Base-by-base conservation (phyloP, 2,329 filamentous ascomycete species). In the Ascochyta rabiei region DNA sequence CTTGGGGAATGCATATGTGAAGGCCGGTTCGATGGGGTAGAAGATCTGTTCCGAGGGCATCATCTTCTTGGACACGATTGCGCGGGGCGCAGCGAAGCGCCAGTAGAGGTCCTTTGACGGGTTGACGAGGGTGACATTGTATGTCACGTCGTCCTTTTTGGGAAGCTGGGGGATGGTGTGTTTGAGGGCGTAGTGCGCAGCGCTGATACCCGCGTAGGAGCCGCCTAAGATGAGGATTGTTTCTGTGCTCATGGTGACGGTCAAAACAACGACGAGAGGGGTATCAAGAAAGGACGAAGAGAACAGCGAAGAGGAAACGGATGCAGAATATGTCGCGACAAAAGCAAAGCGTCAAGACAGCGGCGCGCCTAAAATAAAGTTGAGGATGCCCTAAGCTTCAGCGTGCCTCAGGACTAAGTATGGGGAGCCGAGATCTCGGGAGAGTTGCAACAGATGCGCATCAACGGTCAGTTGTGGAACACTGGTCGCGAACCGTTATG, bases 91-190 rank as follows among this genome's bases (percentile, higher is more conserved):
- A 2, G 79, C 82, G 38, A 83, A 74, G 48, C 80, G 79, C 73
- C 78, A 85, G 74, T 76, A 86, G 71, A 84, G 81, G 35, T 80
- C 76, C 15, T 77, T 77, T 7, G 80, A 80, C 1, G 83, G 82
- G 47, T 84, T 81, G 60, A 88, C 77, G 12, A 87, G 72, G 19
- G 80, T 80, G 33, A 87, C 73, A 57, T 82, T 83, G 68, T 84
- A 82, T 10, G 75, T 75, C 19, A 59, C 62, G 42, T 67, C 62
- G 19, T 73, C 62, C 39, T 74, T 69, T 60, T 72, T 71, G 0
- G 67, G 66, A 15, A 76, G 64, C 23, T 67, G 52, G 6, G 75
- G 74, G 23, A 76, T 52, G 4, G 67, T 61, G 57, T 76, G 69
- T 45, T 68, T 70, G 24, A 76, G 60, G 12, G 68, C 65, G 48